phyloP scores from a whole-genome alignment of 1,284 basidiomycete species.

The Cutaneotrichosporon sp. region DNA sequence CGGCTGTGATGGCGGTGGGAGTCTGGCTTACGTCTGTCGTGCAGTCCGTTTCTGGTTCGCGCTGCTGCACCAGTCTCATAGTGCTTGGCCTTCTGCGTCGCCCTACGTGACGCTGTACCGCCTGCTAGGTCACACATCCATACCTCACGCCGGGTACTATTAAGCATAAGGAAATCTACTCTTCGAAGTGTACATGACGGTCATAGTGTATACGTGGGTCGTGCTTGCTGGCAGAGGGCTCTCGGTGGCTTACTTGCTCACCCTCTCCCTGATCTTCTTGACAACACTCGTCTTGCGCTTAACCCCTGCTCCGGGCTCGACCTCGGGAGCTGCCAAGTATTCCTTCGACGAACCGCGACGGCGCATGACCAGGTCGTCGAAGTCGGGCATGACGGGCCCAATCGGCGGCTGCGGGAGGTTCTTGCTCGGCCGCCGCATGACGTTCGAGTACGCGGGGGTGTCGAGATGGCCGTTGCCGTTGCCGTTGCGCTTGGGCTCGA shows the following conservation, averaged over 20 bases:
- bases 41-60: too few relatives aligned
- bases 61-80: too few relatives aligned
- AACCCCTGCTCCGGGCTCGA: conserved; percentile 9
- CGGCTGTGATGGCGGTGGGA: too few relatives aligned
- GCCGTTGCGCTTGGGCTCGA: conserved; percentile 1
- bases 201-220: too few relatives aligned
- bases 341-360: neutral
- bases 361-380: conserved; percentile 31
- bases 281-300: conserved; percentile 46
- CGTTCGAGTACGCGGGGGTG: neutral
- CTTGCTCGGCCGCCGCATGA: conserved; percentile 20
- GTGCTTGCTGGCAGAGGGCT: too few relatives aligned
- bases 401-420: conserved; percentile 39
- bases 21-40: too few relatives aligned
- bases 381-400: conserved; percentile 47
- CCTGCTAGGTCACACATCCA: too few relatives aligned
- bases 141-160: too few relatives aligned
- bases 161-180: too few relatives aligned
- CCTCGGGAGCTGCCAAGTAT: neutral
- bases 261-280: conserved; percentile 45
- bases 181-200: too few relatives aligned
- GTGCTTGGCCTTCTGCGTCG: too few relatives aligned
- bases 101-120: too few relatives aligned
- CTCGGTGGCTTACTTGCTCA: conserved; percentile 22
- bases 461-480: conserved; percentile 1